Base-by-base conservation (phyloP, 2,329 filamentous ascomycete genomes). In the Fusarium torulosum region DNA sequence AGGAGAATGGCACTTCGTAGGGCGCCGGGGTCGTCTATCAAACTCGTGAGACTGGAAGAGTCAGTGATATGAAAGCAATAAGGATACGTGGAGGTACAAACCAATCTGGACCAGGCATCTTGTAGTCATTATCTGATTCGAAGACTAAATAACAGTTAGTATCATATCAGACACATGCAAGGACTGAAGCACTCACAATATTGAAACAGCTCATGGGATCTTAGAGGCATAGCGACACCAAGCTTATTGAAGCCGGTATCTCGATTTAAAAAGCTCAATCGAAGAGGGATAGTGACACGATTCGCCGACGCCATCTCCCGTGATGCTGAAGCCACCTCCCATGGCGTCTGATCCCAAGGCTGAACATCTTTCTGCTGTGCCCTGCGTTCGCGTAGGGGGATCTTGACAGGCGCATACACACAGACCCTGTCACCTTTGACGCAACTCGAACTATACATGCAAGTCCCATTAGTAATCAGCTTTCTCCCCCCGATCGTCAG, bases 131-230 rank as follows among this genome's bases (percentile, higher is more conserved):
- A 11, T 47, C n/a, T 6, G 15, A 40, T 6, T 42, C 29, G n/a
- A 63, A 45, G 7, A 63, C 58, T 63, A 11, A 7, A 17, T 3
- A 3, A 3, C 4, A 3, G 41, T 61, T 11, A 61, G 35, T 11
- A 17, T 1, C 2, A 7, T 8, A 4, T 5, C 2, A 5, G 6
- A 4, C 2, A 21, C 7, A 3, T 17, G 6, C 2, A 10, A 10
- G 8, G 1, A 7, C 7, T 4, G 10, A 4, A 4, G n/a, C 50
- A 27, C 60, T 37, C 13, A 63, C 60, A 21, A 27, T 63, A 63
- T 41, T 63, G 58, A 2, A 63, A 63, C 9, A 63, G 38, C 7
- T 63, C 60, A 4, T 63, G 59, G 8, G 60, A 63, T 31, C 14
- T 58, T 1, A 63, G 29, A 4, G 60, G 60, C 60, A 63, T 63